Base-by-base conservation (phyloP, 208 protist species). In the Tritrichomonas foetus region DNA sequence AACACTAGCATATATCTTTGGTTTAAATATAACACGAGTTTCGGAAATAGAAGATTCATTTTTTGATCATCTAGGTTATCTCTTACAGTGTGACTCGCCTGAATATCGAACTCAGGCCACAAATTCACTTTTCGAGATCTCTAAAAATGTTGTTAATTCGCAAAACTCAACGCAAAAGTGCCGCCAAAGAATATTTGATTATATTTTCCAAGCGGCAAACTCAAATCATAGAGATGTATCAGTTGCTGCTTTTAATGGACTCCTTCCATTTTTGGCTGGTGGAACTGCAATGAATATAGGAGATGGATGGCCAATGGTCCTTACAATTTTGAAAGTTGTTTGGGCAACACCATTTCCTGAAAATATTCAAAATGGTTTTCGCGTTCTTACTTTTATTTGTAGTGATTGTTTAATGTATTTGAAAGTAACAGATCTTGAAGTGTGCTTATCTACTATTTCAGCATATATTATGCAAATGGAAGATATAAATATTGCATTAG, bases 241-340 rank as follows among this genome's bases (percentile, higher is more conserved):
- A 0, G 27, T 89, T 36, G 30, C 78, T 9, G 30, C 47, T 39
- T 53, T 89, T 57, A 47, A 20, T 13, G 33, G 27, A 22, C 47
- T 89, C 8, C 78, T 57, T 39, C 33, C 44, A 9, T 89, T 89
- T 30, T 36, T 89, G 2, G 30, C 41, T 22, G 78, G 47, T 44
- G 30, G 27, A 89, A 61, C 78, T 20, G 25, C 47, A 8, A 39
- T 44, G 13, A 33, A 57, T 16, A 89, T 89, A 0, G 39, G 47
- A 33, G 27, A 89, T 27, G 44, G 30, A 20, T 89, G 78, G 78
- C 41, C 27, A 53, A 30, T 57, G 1, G 41, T 89, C 44, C 39
- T 89, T 14, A 89, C 78, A 33, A 89, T 49, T n/a, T n/a, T 89
- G 5, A 89, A 89, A 57, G 78, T 49, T 50, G 78, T 89, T 89